Conservation (phyloP, 1,284 basidiomycete species). For the Trametes pubescens region DNA sequence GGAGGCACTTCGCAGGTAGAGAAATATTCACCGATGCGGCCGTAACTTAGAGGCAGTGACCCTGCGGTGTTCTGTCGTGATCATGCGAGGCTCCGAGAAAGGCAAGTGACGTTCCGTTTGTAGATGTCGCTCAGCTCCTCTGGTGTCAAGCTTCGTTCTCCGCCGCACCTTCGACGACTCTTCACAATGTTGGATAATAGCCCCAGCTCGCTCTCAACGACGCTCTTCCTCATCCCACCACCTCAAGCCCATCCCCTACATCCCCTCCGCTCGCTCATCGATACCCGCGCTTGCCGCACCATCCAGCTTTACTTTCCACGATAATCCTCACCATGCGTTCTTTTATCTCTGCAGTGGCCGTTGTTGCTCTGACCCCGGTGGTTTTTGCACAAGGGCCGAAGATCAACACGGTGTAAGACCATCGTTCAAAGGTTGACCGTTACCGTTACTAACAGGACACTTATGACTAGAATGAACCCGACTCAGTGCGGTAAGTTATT, state of each 20-base stretch:
- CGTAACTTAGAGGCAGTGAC: background rate
- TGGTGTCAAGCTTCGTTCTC: conserved; percentile 17
- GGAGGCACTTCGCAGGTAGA: too few relatives aligned
- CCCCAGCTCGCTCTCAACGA: conserved; percentile 2
- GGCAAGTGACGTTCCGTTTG: conserved; percentile 17
- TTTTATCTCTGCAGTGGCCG: conserved; percentile 51
- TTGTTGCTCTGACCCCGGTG: conserved; percentile 55
- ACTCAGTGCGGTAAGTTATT: conserved; percentile 57
- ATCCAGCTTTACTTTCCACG: conserved; percentile 11
- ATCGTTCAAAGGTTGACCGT: background rate
- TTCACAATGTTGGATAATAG: conserved; percentile 28
- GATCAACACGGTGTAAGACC: conserved; percentile 75
- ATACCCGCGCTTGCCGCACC: conserved; percentile 24
- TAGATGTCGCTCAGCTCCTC: background rate
- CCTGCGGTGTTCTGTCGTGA: background rate
- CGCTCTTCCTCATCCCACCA: conserved; percentile 3
- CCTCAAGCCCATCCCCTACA: conserved; percentile 14
- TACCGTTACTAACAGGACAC: background rate
- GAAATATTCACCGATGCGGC: too few relatives aligned
- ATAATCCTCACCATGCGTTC: conserved; percentile 55
- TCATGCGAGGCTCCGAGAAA: background rate
- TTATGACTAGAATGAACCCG: conserved; percentile 46
- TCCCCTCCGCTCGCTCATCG: conserved; percentile 23
- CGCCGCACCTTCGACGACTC: conserved; percentile 25
- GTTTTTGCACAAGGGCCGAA: conserved; percentile 53